Percentiles rank a stretch among this genome's conserved stretches.
Conservation (phyloP, 2,329 filamentous ascomycete species). For the Botrytis tulipae region DNA sequence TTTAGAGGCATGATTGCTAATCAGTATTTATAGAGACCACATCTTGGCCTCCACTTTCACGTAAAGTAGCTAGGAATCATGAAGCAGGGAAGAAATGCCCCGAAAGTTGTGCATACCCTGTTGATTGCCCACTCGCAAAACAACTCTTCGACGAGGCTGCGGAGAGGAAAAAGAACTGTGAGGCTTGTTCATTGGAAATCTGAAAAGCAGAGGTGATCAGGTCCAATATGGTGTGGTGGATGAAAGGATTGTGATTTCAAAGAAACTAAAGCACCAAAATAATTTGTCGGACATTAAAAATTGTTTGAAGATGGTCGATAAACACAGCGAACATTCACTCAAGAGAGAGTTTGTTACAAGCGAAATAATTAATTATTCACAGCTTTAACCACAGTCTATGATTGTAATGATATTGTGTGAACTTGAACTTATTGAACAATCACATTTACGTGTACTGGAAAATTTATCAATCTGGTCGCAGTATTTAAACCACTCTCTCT, state of each 20-base stretch:
- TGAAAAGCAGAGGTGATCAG: not conserved
- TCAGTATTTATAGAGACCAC: not conserved
- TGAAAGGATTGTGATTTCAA: not conserved
- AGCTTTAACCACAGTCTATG: not conserved
- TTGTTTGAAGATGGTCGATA: not conserved
- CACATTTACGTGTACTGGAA: not conserved
- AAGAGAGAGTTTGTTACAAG: not conserved
- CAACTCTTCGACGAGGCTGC: not conserved
- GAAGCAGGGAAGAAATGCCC: not conserved
- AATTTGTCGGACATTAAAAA: not conserved
- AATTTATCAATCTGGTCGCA: not conserved
- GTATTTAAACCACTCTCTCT: not conserved
- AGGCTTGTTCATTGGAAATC: not conserved
- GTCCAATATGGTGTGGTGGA: not conserved
- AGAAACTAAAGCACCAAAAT: not conserved
- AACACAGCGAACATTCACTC: not conserved
- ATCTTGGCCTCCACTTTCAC: not conserved
- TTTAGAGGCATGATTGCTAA: not conserved
- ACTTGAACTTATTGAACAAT: not conserved
- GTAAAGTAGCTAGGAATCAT: not conserved
- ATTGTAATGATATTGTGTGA: not conserved
- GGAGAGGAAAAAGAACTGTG: not conserved
- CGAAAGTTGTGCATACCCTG: not conserved
- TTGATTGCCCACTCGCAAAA: not conserved
- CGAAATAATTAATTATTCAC: not conserved